phyloP scores from a whole-genome alignment of 2,329 filamentous ascomycete species.

The Amphichorda felina region DNA sequence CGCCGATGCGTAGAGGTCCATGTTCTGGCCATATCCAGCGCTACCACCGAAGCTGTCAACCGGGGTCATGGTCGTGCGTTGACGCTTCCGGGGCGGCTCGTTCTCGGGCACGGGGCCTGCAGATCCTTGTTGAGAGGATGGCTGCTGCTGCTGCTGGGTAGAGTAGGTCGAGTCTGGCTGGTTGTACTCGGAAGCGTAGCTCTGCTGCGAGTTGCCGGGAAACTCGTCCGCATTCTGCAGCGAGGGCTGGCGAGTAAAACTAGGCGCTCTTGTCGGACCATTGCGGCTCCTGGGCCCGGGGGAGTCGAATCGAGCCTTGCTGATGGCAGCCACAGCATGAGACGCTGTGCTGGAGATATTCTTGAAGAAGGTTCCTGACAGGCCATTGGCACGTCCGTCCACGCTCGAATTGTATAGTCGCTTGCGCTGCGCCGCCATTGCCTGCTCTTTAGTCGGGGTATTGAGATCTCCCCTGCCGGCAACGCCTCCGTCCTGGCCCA shows the following conservation, averaged over 20 bases:
- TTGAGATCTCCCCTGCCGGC: constrained; percentile 69
- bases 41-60: constrained; percentile 39
- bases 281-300: constrained; percentile 58
- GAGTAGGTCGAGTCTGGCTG: constrained; percentile 59
- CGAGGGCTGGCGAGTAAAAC: constrained; percentile 60
- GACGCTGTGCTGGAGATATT: constrained; percentile 92
- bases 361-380: constrained; percentile 87
- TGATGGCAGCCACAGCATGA: constrained; percentile 89
- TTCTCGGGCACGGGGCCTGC: constrained; percentile 29
- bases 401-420: constrained; percentile 65
- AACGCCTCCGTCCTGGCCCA: constrained; percentile 61
- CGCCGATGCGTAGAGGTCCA: constrained; percentile 31
- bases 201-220: constrained; percentile 73
- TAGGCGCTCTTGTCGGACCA: constrained; percentile 53
- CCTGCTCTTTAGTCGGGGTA: constrained; percentile 96
- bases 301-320: constrained; percentile 89
- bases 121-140: constrained; percentile 1
- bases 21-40: constrained; percentile 31
- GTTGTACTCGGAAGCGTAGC: constrained; percentile 63
- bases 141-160: constrained; percentile 33
- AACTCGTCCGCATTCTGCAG: constrained; percentile 59
- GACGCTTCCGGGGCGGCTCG: constrained; percentile 75
- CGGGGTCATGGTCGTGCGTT: constrained; percentile 43
- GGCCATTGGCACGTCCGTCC: constrained; percentile 54
- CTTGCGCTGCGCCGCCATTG: constrained; percentile 91